Evolutionary conservation across 805 yeast genomes (phyloP).

Genomic region (Debaryomyces prosopidis): DNA sequence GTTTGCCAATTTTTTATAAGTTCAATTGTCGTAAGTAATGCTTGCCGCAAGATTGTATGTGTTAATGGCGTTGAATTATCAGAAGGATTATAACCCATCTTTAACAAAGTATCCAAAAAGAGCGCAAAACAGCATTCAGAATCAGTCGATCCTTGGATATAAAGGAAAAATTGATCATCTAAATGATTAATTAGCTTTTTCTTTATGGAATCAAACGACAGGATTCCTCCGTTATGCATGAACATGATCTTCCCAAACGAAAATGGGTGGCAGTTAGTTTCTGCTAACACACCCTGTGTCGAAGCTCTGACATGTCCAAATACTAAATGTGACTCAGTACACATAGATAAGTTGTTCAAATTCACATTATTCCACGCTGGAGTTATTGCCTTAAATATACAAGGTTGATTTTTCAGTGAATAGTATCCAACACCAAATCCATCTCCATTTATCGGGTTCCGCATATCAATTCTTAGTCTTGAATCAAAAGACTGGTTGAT

Average conservation of each 20-base stretch:
- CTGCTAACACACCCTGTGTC: slow-evolving; percentile 90
- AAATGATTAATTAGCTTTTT: slow-evolving; percentile 69
- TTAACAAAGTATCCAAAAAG: slow-evolving; percentile 71
- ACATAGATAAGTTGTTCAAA: slow-evolving; percentile 78
- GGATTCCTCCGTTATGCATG: slow-evolving; percentile 95
- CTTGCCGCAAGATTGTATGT: slow-evolving; percentile 60
- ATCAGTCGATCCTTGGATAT: slow-evolving; percentile 92
- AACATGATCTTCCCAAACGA: slow-evolving; percentile 84
- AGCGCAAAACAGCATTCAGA: slow-evolving; percentile 94
- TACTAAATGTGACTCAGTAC: slow-evolving; percentile 79
- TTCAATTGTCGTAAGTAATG: slow-evolving; percentile 72
- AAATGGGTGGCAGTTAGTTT: slow-evolving; percentile 97
- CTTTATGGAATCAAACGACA: slow-evolving; percentile 73
- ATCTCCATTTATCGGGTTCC: slow-evolving; percentile 96
- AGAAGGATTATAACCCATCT: slow-evolving; percentile 73
- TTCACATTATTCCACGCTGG: slow-evolving; percentile 98
- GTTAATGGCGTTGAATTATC: slow-evolving; percentile 37
- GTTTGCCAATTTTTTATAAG: slow-evolving; percentile 78
- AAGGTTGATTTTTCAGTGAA: slow-evolving; percentile 63
- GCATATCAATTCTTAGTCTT: slow-evolving; percentile 78
- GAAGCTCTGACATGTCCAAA: slow-evolving; percentile 97
- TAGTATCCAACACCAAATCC: slow-evolving; percentile 98
- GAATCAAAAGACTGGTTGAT: slow-evolving; percentile 95
- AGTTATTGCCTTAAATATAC: slow-evolving; percentile 91
- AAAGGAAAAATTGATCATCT: slow-evolving; percentile 75